A percentile compares a stretch with the other conserved stretches of the same genome.
Conservation (phyloP, 805 yeast genomes). For the Yamadazyma paraphyllophila region DNA sequence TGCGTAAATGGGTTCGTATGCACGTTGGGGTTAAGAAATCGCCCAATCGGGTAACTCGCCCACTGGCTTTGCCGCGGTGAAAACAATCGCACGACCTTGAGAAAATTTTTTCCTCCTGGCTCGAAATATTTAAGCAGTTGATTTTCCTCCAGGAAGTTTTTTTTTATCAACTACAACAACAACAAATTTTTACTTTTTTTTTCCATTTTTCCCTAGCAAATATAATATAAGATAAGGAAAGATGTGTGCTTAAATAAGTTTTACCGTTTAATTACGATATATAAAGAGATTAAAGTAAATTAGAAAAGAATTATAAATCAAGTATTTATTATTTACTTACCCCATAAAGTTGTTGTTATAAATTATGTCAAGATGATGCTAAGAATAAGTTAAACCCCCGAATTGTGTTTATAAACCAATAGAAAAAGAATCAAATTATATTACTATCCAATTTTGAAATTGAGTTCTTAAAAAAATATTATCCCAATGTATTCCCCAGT, state of each 20-base stretch:
- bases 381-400: constrained; percentile 8
- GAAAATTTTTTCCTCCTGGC: constrained; percentile 6
- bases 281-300: constrained; percentile 7
- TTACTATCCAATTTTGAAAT: background rate
- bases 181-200: constrained; percentile 3
- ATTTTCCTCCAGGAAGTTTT: background rate
- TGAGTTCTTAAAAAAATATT: background rate
- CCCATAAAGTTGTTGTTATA: constrained; percentile 8
- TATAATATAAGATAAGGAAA: constrained; percentile 4
- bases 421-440: background rate
- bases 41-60: background rate
- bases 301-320: constrained; percentile 3
- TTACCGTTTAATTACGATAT: background rate
- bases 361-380: constrained; percentile 8
- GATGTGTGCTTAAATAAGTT: constrained; percentile 11
- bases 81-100: constrained; percentile 4
- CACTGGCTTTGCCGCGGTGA: background rate
- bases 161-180: constrained; percentile 9
- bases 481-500: constrained; percentile 15
- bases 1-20: background rate
- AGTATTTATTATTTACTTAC: constrained; percentile 7
- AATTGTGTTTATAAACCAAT: constrained; percentile 6
- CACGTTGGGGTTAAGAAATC: background rate
- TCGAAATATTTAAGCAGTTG: constrained; percentile 3
- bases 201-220: background rate